Conservation (phyloP, 306 rosid species). For the Cicer cuneatum region DNA sequence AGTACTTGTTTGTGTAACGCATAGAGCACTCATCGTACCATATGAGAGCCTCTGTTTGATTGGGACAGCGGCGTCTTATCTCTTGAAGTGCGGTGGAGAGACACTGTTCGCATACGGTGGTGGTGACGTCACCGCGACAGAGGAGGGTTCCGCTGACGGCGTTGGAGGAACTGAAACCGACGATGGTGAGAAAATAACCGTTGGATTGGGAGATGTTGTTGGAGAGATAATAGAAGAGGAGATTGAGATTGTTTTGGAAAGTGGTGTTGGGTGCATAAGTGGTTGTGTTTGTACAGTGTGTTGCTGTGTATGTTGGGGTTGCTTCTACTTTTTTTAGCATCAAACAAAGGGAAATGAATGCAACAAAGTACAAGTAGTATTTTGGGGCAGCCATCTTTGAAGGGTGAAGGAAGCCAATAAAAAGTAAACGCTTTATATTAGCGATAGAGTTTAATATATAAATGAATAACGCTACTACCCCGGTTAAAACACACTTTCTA, state of each 20-base stretch:
- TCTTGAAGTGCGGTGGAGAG: neutral
- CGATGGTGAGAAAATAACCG: neutral
- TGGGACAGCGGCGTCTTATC: neutral
- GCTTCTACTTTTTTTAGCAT: neutral
- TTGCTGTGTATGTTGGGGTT: neutral
- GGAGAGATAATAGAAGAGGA: neutral
- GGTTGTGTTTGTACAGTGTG: conserved; percentile 8
- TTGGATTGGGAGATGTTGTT: conserved; percentile 13
- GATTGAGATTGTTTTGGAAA: neutral
- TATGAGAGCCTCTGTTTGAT: neutral
- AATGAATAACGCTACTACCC: too few relatives aligned
- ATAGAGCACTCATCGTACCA: conserved; percentile 5
- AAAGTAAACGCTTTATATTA: too few relatives aligned
- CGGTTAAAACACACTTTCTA: too few relatives aligned
- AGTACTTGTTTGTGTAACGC: neutral
- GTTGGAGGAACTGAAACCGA: neutral
- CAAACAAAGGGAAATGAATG: neutral
- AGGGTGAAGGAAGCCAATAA: too few relatives aligned
- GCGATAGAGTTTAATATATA: too few relatives aligned
- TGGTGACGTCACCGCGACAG: conserved; percentile 11
- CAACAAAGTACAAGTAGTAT: neutral
- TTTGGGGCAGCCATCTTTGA: neutral
- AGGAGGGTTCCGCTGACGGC: neutral
- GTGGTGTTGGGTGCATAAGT: neutral
- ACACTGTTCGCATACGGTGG: neutral